Percentiles rank a stretch among this genome's conserved stretches.
These are phyloP conservation scores for Microbotryum violaceum DNA, from an alignment of 1,284 basidiomycete genomes.

Conservation along the genomic window DNA sequence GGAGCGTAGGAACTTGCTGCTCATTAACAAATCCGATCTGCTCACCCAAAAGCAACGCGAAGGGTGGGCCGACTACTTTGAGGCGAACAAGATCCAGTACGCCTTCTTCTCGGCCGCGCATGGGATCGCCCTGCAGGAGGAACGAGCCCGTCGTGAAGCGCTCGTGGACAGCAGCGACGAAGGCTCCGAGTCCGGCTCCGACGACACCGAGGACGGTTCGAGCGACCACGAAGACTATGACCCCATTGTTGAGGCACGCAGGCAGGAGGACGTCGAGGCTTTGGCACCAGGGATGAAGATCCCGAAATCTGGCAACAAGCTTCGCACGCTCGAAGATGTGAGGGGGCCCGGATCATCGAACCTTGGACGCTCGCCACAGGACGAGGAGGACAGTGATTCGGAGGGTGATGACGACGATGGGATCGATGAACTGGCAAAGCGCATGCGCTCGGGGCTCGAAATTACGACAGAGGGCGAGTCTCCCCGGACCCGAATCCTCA, in stretches of 20 bases:
- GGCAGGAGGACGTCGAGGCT: constrained; percentile 41
- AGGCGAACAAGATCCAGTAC: constrained; percentile 67
- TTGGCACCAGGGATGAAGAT: constrained; percentile 26
- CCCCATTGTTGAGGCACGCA: constrained; percentile 23
- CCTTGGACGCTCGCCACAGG: constrained; percentile 15
- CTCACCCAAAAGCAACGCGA: constrained; percentile 73
- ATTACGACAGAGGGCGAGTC: constrained; percentile 45
- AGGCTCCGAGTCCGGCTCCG: constrained; percentile 32
- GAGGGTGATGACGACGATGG: constrained; percentile 39
- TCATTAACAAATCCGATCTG: constrained; percentile 96
- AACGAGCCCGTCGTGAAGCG: constrained; percentile 56
- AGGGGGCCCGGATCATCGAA: too few relatives aligned
- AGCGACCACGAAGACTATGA: constrained; percentile 25
- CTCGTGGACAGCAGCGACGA: constrained; percentile 33
- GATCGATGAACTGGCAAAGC: constrained; percentile 37
- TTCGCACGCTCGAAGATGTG: background rate
- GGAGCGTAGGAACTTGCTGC: constrained; percentile 63
- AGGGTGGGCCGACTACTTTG: constrained; percentile 91
- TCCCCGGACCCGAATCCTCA: constrained; percentile 68
- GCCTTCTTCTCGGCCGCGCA: constrained; percentile 95
- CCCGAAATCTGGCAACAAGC: constrained; percentile 34
- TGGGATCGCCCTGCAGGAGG: constrained; percentile 68
- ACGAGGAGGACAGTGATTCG: constrained; percentile 18
- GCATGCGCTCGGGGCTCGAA: constrained; percentile 22
- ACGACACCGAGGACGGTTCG: constrained; percentile 30